phyloP scores from a whole-genome alignment of 2,329 filamentous ascomycete genomes.

The Clathrospora elynae region DNA sequence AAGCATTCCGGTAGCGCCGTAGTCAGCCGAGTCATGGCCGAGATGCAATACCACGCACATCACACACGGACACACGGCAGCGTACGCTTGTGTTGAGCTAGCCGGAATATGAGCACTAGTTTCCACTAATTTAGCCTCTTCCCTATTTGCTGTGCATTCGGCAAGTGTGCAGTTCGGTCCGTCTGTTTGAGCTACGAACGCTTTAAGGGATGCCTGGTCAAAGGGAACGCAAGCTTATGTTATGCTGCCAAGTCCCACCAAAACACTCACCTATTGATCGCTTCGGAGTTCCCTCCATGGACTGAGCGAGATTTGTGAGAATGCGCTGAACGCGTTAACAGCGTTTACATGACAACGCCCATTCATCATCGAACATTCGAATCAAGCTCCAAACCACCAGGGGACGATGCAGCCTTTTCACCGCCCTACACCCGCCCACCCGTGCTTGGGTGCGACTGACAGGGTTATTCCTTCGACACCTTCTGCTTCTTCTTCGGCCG shows the following conservation, averaged over 20 bases:
- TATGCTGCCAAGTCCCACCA: constrained; percentile 21
- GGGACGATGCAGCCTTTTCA: constrained; percentile 27
- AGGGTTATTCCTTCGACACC: constrained; percentile 45
- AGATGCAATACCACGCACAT: constrained; percentile 30
- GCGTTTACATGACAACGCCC: constrained; percentile 22
- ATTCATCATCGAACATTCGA: constrained; percentile 25
- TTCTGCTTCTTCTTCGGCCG: constrained; percentile 70
- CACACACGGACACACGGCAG: constrained; percentile 20
- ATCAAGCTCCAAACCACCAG: constrained; percentile 30
- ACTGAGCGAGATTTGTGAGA: constrained; percentile 4
- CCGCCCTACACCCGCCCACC: constrained; percentile 24
- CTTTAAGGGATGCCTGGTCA: constrained; percentile 24
- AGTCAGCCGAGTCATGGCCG: constrained; percentile 39
- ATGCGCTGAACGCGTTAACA: constrained; percentile 13
- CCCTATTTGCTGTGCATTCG: constrained; percentile 21
- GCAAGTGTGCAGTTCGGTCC: constrained; percentile 28
- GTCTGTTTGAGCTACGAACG: constrained; percentile 24
- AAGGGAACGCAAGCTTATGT: constrained; percentile 24
- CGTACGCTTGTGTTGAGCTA: constrained; percentile 20
- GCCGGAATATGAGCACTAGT: constrained; percentile 31
- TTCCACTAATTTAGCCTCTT: constrained; percentile 37
- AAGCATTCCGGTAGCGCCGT: constrained; percentile 25
- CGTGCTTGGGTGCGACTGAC: constrained; percentile 6
- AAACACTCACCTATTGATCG: constrained; percentile 21
- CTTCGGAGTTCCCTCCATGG: constrained; percentile 28